Conservation (phyloP, 805 yeast genomes). For the Cephaloascus albidus region DNA sequence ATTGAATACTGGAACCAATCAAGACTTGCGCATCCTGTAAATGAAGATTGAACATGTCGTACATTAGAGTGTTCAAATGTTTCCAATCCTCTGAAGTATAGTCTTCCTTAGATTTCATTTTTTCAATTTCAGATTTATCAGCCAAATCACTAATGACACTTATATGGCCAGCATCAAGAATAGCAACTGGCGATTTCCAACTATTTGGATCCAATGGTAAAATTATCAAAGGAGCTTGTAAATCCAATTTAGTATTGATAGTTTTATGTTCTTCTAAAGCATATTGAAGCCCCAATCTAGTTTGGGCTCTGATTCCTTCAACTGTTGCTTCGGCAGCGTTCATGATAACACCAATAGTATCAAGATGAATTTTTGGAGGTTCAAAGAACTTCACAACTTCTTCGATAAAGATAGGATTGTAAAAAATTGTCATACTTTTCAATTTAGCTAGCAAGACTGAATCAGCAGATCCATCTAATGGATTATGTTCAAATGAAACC, state of each 20-base stretch:
- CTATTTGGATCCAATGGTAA: slow-evolving; percentile 74
- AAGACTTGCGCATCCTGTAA: slow-evolving; percentile 82
- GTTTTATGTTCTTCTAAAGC: slow-evolving; percentile 95
- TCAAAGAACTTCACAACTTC: slow-evolving; percentile 67
- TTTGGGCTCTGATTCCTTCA: slow-evolving; percentile 83
- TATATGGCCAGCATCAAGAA: slow-evolving; percentile 94
- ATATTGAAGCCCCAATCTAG: slow-evolving; percentile 86
- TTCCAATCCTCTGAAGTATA: slow-evolving; percentile 69
- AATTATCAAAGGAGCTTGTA: slow-evolving; percentile 89
- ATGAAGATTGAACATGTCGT: slow-evolving; percentile 72
- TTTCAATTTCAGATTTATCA: slow-evolving; percentile 56
- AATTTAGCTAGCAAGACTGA: slow-evolving; percentile 64
- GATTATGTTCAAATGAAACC: slow-evolving; percentile 76
- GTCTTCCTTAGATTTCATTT: slow-evolving; percentile 52
- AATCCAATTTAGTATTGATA: slow-evolving; percentile 71
- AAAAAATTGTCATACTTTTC: slow-evolving; percentile 82
- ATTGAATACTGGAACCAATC: slow-evolving; percentile 73
- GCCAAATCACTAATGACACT: slow-evolving; percentile 75
- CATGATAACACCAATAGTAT: slow-evolving; percentile 84
- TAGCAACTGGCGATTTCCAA: slow-evolving; percentile 81
- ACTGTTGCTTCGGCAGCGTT: slow-evolving; percentile 93
- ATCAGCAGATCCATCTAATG: slow-evolving; percentile 78
- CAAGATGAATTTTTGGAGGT: slow-evolving; percentile 79
- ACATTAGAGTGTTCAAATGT: slow-evolving; percentile 68
- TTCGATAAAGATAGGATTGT: slow-evolving; percentile 78